Percentiles rank a stretch among this genome's conserved stretches.
Evolutionary conservation across 192 early-diverging fungal genomes (phyloP).

Genomic region (Entrophospora sp.): DNA sequence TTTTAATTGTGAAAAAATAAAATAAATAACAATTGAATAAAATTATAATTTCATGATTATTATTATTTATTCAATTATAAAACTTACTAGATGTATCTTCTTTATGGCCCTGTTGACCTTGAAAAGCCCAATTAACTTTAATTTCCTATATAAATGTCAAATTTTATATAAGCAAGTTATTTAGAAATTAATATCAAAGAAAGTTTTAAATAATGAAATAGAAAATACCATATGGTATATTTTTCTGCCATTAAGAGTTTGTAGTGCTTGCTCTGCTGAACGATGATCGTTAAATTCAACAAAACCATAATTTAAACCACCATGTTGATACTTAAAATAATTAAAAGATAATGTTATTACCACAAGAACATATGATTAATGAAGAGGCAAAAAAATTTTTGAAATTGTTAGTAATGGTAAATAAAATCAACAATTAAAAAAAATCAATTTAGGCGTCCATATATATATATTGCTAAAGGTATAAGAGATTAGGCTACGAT

Average conservation of each 20-base stretch:
- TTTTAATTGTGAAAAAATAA: no score
- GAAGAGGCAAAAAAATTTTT: background rate
- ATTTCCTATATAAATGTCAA: conserved; percentile 37
- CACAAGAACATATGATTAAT: background rate
- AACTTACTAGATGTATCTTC: conserved; percentile 59
- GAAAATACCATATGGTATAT: conserved; percentile 53
- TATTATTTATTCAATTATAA: background rate
- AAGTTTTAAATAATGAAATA: no score
- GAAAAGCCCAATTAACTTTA: conserved; percentile 62
- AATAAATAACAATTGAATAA: no score
- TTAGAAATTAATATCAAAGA: background rate
- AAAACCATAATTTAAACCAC: conserved; percentile 82
- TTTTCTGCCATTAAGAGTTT: conserved; percentile 61
- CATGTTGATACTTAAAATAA: conserved; percentile 44
- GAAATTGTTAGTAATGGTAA: background rate
- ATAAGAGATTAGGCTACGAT: conserved; percentile 11
- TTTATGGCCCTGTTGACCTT: conserved; percentile 38
- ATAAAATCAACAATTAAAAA: background rate
- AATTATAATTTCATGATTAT: no score
- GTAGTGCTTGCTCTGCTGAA: conserved; percentile 62
- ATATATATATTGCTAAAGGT: background rate
- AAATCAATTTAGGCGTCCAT: background rate
- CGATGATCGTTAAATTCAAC: conserved; percentile 70
- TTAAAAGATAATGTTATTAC: background rate
- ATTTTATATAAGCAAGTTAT: background rate